phyloP scores from a whole-genome alignment of 176 grass and related monocot genomes.

The Triticum monococcum region DNA sequence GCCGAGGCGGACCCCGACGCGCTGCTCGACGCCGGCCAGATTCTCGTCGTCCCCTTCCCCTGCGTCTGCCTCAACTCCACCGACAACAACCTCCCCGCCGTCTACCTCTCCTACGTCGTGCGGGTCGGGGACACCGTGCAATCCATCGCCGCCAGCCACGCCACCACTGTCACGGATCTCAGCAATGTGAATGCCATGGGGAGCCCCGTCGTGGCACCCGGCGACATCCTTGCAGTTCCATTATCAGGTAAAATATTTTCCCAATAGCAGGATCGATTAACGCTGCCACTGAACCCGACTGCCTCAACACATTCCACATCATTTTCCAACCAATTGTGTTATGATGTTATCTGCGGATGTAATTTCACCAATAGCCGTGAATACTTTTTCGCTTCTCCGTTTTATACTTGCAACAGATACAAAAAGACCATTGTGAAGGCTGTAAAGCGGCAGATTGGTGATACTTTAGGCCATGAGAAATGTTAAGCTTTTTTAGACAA shows the following conservation, averaged over 20 bases:
- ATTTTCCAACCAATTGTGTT: background rate
- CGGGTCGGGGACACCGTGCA: constrained; percentile 58
- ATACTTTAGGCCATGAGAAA: background rate
- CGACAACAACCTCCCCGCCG: constrained; percentile 70
- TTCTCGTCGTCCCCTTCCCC: constrained; percentile 67
- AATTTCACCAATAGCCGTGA: background rate
- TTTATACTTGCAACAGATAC: background rate
- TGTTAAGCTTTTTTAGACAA: background rate
- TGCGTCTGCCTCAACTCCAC: constrained; percentile 84
- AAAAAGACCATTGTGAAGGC: background rate
- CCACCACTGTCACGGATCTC: constrained; percentile 80
- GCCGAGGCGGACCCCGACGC: constrained; percentile 49
- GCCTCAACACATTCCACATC: background rate
- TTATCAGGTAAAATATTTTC: constrained; percentile 52
- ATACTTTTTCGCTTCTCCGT: background rate
- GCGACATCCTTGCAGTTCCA: constrained; percentile 81
- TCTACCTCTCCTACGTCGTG: constrained; percentile 87
- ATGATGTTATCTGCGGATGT: background rate
- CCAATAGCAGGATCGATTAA: background rate
- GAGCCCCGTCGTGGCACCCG: constrained; percentile 55
- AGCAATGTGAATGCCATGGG: constrained; percentile 90
- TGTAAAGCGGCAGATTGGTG: background rate
- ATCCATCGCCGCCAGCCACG: constrained; percentile 47
- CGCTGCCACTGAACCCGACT: background rate
- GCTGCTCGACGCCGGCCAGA: constrained; percentile 39